Conservation (phyloP, 768 basidiomycete genomes). For the Clathrus columnatus region DNA sequence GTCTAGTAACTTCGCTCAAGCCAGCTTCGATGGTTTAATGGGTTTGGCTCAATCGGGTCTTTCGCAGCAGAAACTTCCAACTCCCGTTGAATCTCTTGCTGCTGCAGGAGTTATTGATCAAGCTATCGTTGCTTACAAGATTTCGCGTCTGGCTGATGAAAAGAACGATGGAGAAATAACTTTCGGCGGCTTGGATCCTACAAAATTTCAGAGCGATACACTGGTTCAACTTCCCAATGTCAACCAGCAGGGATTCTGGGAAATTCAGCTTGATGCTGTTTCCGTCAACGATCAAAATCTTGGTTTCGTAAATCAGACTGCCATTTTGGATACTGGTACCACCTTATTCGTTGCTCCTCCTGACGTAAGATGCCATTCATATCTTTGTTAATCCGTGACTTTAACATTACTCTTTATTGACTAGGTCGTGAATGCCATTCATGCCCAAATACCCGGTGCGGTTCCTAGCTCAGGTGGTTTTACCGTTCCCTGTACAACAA, state of each 20-base stretch:
- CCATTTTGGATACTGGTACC: slow-evolving; percentile 27
- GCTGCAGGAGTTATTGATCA: slow-evolving; percentile 44
- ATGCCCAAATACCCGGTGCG: slow-evolving; percentile 49
- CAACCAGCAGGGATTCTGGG: slow-evolving; percentile 72
- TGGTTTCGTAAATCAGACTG: slow-evolving; percentile 18
- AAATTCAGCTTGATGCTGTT: slow-evolving; percentile 51
- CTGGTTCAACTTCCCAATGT: slow-evolving; percentile 56
- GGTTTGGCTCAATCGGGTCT: slow-evolving; percentile 69
- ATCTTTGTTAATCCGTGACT: neutral
- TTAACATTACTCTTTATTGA: neutral
- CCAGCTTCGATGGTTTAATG: slow-evolving; percentile 41
- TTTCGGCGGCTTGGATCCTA: slow-evolving; percentile 64
- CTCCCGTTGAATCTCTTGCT: slow-evolving; percentile 67
- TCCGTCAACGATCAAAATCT: slow-evolving; percentile 42
- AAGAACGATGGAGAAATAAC: slow-evolving; percentile 74
- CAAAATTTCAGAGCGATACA: slow-evolving; percentile 56
- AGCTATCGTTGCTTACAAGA: slow-evolving; percentile 72
- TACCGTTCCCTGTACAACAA: slow-evolving; percentile 59
- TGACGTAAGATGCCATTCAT: neutral
- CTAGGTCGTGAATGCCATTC: slow-evolving; percentile 47
- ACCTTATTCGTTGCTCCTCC: slow-evolving; percentile 22
- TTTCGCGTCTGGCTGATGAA: slow-evolving; percentile 62
- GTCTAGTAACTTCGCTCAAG: slow-evolving; percentile 47
- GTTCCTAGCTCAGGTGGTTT: slow-evolving; percentile 39
- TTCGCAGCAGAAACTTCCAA: slow-evolving; percentile 54